Conservation (phyloP, 2,329 filamentous ascomycete species). For the Xylaria sp. region DNA sequence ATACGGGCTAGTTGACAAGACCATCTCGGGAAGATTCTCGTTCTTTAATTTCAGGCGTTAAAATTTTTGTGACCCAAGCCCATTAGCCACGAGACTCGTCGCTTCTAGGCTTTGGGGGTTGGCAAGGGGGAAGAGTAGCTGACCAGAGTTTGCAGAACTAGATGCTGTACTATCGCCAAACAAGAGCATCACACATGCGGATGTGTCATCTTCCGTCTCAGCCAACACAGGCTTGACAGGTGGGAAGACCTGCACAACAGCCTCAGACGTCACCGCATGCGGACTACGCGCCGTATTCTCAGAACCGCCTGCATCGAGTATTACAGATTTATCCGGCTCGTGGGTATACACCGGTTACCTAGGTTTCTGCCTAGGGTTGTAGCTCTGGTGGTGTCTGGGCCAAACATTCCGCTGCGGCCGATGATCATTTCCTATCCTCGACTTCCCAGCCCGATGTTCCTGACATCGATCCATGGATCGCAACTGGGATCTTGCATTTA, state of each 20-base stretch:
- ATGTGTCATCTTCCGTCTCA: neutral
- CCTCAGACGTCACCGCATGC: constrained; percentile 2
- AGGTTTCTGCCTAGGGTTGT: no score
- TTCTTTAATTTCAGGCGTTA: neutral
- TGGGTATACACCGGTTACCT: constrained; percentile 1
- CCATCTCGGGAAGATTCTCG: neutral
- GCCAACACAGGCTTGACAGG: neutral
- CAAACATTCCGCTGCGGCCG: neutral
- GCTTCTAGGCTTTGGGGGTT: neutral
- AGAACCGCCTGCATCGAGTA: constrained; percentile 1
- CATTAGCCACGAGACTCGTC: neutral
- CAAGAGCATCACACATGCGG: constrained; percentile 2
- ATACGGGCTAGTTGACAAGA: neutral
- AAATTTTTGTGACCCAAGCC: neutral
- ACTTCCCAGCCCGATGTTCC: constrained; percentile 12
- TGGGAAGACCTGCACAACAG: constrained; percentile 2
- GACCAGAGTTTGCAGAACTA: constrained; percentile 13
- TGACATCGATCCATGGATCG: constrained; percentile 16
- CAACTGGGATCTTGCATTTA: constrained; percentile 20
- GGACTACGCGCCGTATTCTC: neutral
- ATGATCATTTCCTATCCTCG: constrained; percentile 25
- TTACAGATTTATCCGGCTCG: neutral
- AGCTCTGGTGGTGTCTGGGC: constrained; percentile 1
- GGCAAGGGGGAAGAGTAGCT: neutral
- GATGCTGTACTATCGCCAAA: neutral